Conservation (phyloP, 306 rosid genomes). For the Elaeagnus macrophylla region DNA sequence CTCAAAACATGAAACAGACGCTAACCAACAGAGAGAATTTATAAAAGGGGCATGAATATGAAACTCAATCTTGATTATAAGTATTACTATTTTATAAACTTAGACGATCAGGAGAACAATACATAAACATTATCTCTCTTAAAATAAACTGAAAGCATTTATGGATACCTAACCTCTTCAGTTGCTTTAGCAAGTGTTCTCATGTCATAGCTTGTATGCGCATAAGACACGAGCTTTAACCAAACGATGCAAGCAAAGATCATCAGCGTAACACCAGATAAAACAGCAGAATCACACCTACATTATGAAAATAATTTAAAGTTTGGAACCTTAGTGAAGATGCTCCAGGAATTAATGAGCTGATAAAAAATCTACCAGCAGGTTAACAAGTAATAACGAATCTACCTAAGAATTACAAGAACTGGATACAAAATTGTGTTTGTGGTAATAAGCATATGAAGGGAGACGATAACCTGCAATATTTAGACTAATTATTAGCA, state of each 20-base stretch:
- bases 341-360: no score
- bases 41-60: no score
- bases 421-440: slow-evolving; percentile 57
- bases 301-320: slow-evolving; percentile 17
- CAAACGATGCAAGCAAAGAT: slow-evolving; percentile 70
- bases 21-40: no score
- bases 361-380: no score
- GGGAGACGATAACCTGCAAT: slow-evolving; percentile 55
- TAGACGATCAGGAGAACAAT: no score
- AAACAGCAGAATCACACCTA: slow-evolving; percentile 83
- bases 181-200: slow-evolving; percentile 40
- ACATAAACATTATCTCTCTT: no score
- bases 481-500: slow-evolving; percentile 19
- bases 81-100: no score
- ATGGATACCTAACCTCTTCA: slow-evolving; percentile 48
- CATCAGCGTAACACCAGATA: slow-evolving; percentile 78
- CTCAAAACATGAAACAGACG: no score
- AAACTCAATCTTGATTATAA: no score
- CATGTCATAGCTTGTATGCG: slow-evolving; percentile 75
- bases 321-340: neutral
- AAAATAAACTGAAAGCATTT: no score
- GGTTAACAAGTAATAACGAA: slow-evolving; percentile 9
- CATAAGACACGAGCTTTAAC: slow-evolving; percentile 86
- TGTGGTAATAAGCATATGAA: slow-evolving; percentile 57
- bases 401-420: slow-evolving; percentile 72